phyloP scores from a whole-genome alignment of 2,329 filamentous ascomycete species.

The Alternaria hordeiaustralica region DNA sequence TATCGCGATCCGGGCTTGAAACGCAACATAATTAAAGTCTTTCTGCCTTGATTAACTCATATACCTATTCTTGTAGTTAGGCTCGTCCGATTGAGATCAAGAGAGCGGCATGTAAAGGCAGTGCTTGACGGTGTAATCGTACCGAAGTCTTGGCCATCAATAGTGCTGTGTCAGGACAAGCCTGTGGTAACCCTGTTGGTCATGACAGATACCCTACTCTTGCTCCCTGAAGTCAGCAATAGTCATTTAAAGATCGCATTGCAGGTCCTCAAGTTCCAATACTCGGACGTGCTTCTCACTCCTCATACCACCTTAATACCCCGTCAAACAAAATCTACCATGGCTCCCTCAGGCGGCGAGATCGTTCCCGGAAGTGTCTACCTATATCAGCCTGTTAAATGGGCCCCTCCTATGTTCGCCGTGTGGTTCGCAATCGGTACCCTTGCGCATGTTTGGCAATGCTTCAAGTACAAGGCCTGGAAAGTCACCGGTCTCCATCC shows the following conservation, averaged over 20 bases:
- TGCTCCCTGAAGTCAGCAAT: neutral
- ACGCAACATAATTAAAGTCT: too few species aligned
- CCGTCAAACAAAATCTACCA: neutral
- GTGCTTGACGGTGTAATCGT: neutral
- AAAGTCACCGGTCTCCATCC: slow-evolving; percentile 60
- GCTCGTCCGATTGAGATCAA: too few species aligned
- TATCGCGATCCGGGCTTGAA: too few species aligned
- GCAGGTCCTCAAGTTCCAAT: neutral
- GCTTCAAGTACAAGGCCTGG: slow-evolving; percentile 62
- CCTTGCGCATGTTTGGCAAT: slow-evolving; percentile 59
- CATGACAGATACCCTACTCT: neutral
- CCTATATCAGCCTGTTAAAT: slow-evolving; percentile 59
- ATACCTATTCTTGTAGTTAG: too few species aligned
- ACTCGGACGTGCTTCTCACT: neutral
- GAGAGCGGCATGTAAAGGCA: too few species aligned
- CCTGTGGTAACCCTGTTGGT: neutral
- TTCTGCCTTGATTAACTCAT: too few species aligned
- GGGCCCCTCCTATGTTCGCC: slow-evolving; percentile 59
- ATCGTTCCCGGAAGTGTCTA: slow-evolving; percentile 27
- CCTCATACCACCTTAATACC: neutral
- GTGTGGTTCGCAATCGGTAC: slow-evolving; percentile 53
- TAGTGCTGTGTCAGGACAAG: neutral
- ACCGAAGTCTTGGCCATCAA: neutral
- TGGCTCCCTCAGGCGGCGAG: neutral
- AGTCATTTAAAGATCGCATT: neutral